Base-by-base conservation (phyloP, 73 alveolate genomes). In the Paramecium caudatum region DNA sequence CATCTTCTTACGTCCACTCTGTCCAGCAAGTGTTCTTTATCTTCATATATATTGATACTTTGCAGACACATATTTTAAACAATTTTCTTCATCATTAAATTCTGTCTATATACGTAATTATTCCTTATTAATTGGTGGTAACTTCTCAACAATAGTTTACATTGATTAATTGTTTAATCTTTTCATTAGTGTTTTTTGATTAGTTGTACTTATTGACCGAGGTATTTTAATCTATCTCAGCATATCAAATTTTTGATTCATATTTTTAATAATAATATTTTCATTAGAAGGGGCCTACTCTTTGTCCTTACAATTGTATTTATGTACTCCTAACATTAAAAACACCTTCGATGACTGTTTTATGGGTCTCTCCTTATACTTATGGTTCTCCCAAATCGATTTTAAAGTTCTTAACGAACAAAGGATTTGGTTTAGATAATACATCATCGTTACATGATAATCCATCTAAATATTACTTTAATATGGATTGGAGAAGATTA, bases 401-500 rank as follows among this genome's bases (percentile, higher is more conserved):
- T 96, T 96, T 95, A 95, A 94, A 96, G 92, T 98, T 97, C 30
- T 97, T 95, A 36, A 95, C 98, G 43, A 98, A 93, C 47, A 98
- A 90, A 19, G 99, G 99, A 90, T 98, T 98, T 74, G 94, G 95
- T 78, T 93, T 92, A 46, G 94, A 91, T 98, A 97, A 95, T 55
- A 98, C 99, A 91, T 97, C 99, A 86, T 98, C 98, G 92, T 98
- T 98, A 88, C 97, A 99, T 88, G 97, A 94, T 82, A 98, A 97
- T 61, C 99, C 99, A 95, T 98, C 99, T 63, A 96, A 91, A 85
- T 98, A 98, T 91, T 98, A 96, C 91, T 98, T 97, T 80, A 98
- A 92, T 85, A 97, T 95, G 69, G 97, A 93, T 94, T 98, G 96
- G 63, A 98, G 91, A 91, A 97, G 91, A 94, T 95, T 94, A 90